These are phyloP conservation scores for Candida incommunis DNA, from an alignment of 805 yeast species.

Conservation along the genomic window DNA sequence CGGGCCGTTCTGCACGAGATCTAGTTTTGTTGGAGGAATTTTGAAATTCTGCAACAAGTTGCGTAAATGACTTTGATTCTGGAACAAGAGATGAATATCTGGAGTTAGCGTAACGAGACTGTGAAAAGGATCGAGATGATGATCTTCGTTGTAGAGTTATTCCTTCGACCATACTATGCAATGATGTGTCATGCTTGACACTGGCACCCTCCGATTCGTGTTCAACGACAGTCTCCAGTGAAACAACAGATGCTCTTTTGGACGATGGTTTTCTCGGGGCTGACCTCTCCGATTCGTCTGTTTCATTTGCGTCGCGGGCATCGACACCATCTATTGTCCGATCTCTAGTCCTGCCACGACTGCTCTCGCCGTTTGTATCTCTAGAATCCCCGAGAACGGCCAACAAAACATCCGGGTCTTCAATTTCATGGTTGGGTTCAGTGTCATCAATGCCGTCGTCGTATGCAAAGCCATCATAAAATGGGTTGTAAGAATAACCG, in stretches of 20 bases:
- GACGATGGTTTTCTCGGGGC: background rate
- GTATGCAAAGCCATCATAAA: background rate
- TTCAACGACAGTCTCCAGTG: background rate
- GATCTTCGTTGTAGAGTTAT: background rate
- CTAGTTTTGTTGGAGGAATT: background rate
- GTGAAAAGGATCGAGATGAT: background rate
- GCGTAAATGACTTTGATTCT: background rate
- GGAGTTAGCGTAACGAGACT: background rate
- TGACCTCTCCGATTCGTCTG: too few species aligned
- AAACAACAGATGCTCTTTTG: background rate
- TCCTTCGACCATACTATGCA: too few species aligned
- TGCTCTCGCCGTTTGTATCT: background rate
- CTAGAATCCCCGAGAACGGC: background rate
- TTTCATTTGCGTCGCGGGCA: background rate
- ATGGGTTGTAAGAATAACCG: background rate
- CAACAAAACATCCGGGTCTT: background rate
- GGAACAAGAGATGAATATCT: background rate
- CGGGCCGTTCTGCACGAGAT: background rate
- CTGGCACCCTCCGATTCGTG: background rate
- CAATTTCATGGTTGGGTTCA: background rate
- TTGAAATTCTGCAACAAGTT: background rate
- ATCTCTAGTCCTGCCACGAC: background rate
- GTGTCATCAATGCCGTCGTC: background rate
- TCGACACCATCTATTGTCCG: background rate
- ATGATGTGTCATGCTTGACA: background rate